Evolutionary conservation across 495 filamentous ascomycete species (phyloP), one percentile per base, ranked within the genome.

Genomic region (Aspergillus carlsbadensis): DNA sequence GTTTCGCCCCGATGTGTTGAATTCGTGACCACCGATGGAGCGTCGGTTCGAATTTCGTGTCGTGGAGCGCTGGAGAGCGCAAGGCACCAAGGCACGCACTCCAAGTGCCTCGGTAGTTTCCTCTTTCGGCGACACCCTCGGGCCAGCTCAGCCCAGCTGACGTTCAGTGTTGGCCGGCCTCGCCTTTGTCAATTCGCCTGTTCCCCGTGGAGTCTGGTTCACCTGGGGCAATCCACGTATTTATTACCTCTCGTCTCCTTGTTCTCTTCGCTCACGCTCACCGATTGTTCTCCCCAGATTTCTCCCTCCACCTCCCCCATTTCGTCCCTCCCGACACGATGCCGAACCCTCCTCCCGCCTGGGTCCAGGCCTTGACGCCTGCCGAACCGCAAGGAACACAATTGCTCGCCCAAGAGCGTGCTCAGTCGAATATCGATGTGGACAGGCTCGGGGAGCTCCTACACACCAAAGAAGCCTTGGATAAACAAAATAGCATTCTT

Each of bases 321-420:
- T 42, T 33, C 42, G 26, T 20, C 45, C 43, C 45, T 13, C 36
- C 34, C 34, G 24, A 21, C 22, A 57, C 45, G 1, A 57, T 50
- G 54, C 36, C 45, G 24, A 50, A 42, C 56, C 76, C 75, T 51
- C 76, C 72, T 50, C 84, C 84, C 48, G 72, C 76, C 68, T 88
- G 84, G 85, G 85, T 88, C 58, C 80, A 83, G 63, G 77, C 79
- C 45, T 72, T 89, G 39, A 84, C 81, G 70, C 84, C 84, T 5
- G 74, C 82, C 13, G 73, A 72, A 40, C 84, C 84, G 24, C 83
- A 86, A 54, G 84, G 84, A 41, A 70, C 72, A 43, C 82, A 86
- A 52, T 72, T 89, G 42, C 78, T 89, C 26, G 54, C 70, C 5
- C 65, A 79, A 35, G 86, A 89, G 68, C 79, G 86, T 22, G 77